Evolutionary conservation across 2,329 filamentous ascomycete genomes (phyloP), one percentile per base, ranked within the genome.

Genomic region (Scedosporium dehoogii): DNA sequence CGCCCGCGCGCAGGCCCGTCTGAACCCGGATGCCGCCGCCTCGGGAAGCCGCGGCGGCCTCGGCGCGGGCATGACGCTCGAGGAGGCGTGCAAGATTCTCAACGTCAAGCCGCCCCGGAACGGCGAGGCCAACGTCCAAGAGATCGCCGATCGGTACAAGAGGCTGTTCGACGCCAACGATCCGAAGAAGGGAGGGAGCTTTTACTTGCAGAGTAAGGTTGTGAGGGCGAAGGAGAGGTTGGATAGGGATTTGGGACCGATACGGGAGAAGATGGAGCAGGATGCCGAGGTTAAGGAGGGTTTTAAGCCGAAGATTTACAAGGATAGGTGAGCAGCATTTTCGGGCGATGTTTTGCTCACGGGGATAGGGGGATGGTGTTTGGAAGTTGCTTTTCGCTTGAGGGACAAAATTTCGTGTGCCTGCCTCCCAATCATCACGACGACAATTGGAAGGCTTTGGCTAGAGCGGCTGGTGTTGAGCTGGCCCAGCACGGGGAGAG

Each of bases 191-290:
- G 94, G 94, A 42, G 94, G 94, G 61, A 97, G 92, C 70, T 99
- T 99, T 77, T 99, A 99, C 76, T 81, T 99, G 58, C 94, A 99
- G 78, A 97, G 93, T 81, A 99, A 99, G 79, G 86, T 99, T 62
- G 77, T 97, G 68, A 83, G 94, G 65, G 94, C 94, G 63, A 85
- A 93, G 70, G 93, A 99, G 78, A 82, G 94, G 66, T 89, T 99
- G 77, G 93, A 97, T 79, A 82, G 88, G 69, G 93, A 99, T 76
- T 79, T 94, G 48, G 82, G 86, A 66, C 86, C 89, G 64, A 83
- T 87, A 64, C 81, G 86, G 70, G 87, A 90, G 72, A 86, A 87
- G 72, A 82, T 83, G 14, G 85, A 87, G 68, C 81, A 85, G 70
- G 91, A 96, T 71, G 87, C 88, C 62, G 92, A 96, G 75, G 70